Evolutionary conservation across 2,329 filamentous ascomycete species (phyloP).

Genomic region (Hypoxylon sp.): DNA sequence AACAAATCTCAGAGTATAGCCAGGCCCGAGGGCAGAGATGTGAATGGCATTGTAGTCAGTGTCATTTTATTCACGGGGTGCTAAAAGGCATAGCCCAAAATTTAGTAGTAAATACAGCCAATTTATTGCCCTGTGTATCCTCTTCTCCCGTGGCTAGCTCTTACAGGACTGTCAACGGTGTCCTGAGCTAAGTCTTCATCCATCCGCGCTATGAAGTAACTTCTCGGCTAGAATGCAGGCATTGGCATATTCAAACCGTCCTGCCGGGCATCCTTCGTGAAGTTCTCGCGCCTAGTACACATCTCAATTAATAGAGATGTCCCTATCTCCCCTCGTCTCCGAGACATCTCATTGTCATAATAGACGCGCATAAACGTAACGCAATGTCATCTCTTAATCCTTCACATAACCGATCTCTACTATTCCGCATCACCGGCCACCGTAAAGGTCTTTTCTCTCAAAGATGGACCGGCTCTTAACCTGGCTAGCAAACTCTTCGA

Average conservation of each 20-base stretch:
- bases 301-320: neutral
- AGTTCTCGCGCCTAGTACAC: neutral
- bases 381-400: neutral
- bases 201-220: too few relatives aligned
- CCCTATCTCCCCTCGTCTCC: neutral
- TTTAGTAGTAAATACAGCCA: too few relatives aligned
- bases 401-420: too few relatives aligned
- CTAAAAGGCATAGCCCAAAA: too few relatives aligned
- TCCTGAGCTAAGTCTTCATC: too few relatives aligned
- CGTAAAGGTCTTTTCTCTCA: constrained; percentile 46
- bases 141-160: too few relatives aligned
- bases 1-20: neutral
- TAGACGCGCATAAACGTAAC: neutral
- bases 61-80: neutral
- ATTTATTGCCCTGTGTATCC: too few relatives aligned
- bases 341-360: neutral
- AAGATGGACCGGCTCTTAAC: constrained; percentile 54
- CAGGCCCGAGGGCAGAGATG: neutral
- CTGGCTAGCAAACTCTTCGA: constrained; percentile 81
- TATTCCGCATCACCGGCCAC: constrained; percentile 21
- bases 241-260: neutral
- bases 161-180: too few relatives aligned
- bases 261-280: constrained; percentile 9
- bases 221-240: neutral
- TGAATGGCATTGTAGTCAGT: neutral